Percentiles rank a stretch among this genome's conserved stretches.
Conservation (phyloP, 352 stramenopile species). For the Plasmopara viticola region DNA sequence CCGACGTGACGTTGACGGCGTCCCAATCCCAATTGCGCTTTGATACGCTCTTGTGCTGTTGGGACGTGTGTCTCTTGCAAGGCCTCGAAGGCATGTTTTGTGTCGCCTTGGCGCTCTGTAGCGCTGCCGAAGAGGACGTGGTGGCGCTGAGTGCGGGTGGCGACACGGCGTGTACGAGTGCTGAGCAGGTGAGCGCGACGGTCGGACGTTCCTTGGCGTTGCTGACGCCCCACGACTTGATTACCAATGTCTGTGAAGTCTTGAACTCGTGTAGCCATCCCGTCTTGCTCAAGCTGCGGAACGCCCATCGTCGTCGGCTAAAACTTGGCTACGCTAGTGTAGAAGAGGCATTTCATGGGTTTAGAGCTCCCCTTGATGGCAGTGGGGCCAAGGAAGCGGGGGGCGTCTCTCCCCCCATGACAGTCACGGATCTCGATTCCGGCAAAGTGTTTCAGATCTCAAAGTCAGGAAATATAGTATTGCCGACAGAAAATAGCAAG, state of each 20-base stretch:
- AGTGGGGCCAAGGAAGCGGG: constrained; percentile 15
- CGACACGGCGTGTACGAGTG: constrained; percentile 33
- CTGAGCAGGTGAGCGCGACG: constrained; percentile 60
- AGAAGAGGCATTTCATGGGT: constrained; percentile 17
- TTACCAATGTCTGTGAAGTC: constrained; percentile 75
- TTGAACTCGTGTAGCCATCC: constrained; percentile 63
- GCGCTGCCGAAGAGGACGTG: too few relatives aligned
- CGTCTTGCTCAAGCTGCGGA: constrained; percentile 71
- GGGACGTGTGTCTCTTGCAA: too few relatives aligned
- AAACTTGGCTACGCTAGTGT: constrained; percentile 41
- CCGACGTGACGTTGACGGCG: too few relatives aligned
- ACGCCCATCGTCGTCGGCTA: constrained; percentile 61
- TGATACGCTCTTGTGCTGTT: too few relatives aligned
- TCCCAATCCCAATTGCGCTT: too few relatives aligned
- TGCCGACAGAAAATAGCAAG: too few relatives aligned
- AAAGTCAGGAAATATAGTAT: constrained; percentile 48
- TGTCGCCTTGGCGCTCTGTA: too few relatives aligned
- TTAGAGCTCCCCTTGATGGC: constrained; percentile 1
- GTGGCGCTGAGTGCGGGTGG: too few relatives aligned
- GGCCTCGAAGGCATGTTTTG: too few relatives aligned
- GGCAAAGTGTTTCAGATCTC: constrained; percentile 70
- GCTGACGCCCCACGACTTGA: constrained; percentile 52
- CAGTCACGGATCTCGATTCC: constrained; percentile 65
- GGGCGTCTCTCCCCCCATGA: too few relatives aligned
- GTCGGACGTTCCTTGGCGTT: constrained; percentile 45